Conservation (phyloP, 2,329 filamentous ascomycete species). For the Aaosphaeria arxii region DNA sequence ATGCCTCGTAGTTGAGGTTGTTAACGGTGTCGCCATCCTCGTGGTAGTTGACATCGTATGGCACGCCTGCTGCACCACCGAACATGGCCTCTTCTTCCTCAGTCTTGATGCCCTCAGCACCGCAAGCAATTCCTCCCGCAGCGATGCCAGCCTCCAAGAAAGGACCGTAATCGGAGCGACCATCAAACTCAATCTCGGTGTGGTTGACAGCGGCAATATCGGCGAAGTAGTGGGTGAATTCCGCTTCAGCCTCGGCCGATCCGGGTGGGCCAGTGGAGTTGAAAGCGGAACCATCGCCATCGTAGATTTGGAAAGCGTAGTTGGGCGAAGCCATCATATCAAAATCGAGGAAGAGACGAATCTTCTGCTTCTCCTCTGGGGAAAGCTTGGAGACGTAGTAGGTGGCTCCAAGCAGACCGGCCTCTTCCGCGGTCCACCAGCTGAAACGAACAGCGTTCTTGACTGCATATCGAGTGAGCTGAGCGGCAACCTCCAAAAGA, state of each 20-base stretch:
- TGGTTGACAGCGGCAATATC: slow-evolving; percentile 35
- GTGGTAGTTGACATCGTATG: slow-evolving; percentile 59
- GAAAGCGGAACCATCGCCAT: slow-evolving; percentile 56
- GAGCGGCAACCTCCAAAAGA: slow-evolving; percentile 58
- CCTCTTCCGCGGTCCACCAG: slow-evolving; percentile 65
- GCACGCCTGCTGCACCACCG: slow-evolving; percentile 64
- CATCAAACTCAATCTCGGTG: slow-evolving; percentile 72
- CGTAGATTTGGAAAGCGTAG: slow-evolving; percentile 55
- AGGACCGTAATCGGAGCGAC: slow-evolving; percentile 74
- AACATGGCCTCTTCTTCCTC: slow-evolving; percentile 63
- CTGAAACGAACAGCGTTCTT: slow-evolving; percentile 66
- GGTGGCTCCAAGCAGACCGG: slow-evolving; percentile 59
- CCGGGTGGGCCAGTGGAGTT: slow-evolving; percentile 57
- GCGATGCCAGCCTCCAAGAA: slow-evolving; percentile 74
- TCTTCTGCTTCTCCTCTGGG: slow-evolving; percentile 53
- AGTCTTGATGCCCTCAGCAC: slow-evolving; percentile 75
- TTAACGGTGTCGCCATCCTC: slow-evolving; percentile 49
- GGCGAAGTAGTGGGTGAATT: slow-evolving; percentile 45
- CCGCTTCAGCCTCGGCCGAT: slow-evolving; percentile 64
- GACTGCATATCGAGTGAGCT: slow-evolving; percentile 68
- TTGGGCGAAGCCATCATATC: slow-evolving; percentile 70
- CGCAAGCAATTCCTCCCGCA: slow-evolving; percentile 72
- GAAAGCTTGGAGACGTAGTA: slow-evolving; percentile 54
- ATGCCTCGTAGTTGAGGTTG: slow-evolving; percentile 55
- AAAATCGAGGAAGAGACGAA: slow-evolving; percentile 67